Evolutionary conservation across 768 basidiomycete species (phyloP), one percentile per base, ranked within the genome.

Genomic region (Rhodotorula kratochvilovae): DNA sequence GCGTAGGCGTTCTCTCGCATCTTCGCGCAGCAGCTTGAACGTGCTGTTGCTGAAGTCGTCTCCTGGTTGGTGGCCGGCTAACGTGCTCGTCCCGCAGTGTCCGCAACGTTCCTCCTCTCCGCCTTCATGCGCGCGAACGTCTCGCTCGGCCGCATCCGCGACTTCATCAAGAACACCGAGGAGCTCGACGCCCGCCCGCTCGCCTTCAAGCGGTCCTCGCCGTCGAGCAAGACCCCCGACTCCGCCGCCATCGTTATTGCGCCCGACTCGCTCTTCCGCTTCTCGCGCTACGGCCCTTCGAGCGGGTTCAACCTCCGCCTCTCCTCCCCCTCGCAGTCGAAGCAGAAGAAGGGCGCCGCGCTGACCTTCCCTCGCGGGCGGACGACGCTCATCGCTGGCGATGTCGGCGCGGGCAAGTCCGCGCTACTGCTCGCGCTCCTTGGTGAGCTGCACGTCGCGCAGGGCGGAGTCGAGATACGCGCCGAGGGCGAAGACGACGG

Each of bases 321-420:
- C 6, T 29, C 27, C 33, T 17, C 36, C 33, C 54, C 23, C 21
- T 42, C 58, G 33, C n/a, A 61, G 25, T 42, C 58, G 33, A 33
- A 61, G 25, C 85, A 85, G 15, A 85, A 88, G 36, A 76, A 90
- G 66, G 78, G 86, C 68, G 71, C 53, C 16, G 51, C 7, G 12
- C 58, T 90, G 60, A 75, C 67, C 5, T 88, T 90, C 73, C 87
- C 89, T 1, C 82, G 73, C 86, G 89, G 27, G 80, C 85, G 10
- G 88, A 89, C 25, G 86, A 88, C 23, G 4, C 31, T 71, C 50
- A 31, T 74, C n/a, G 56, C 61, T 1, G 72, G 75, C n/a, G 67
- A 68, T 27, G 57, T 72, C 11, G 70, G 74, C 27, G 60, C 54
- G 58, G 75, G 75, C 6, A 73, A 73, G 57, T 68, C 66, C 19